A percentile compares a stretch with the other conserved stretches of the same genome.
These are phyloP conservation scores for Mycena vulgaris DNA, from an alignment of 768 basidiomycete genomes.

Conservation along the genomic window DNA sequence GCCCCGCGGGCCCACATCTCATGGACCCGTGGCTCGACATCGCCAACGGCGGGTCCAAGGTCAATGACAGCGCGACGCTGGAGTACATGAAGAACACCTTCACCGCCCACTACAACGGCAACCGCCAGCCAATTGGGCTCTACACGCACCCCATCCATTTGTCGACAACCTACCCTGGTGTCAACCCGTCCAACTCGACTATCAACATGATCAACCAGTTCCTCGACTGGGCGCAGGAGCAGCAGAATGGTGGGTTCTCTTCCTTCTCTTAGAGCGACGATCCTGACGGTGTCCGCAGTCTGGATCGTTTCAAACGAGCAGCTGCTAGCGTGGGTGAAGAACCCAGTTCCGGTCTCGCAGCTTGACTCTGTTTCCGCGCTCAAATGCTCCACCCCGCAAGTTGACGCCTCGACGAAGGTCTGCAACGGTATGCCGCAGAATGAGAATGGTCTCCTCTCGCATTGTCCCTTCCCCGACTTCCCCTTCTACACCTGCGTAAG, in stretches of 20 bases:
- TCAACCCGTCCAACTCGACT: slow-evolving; percentile 63
- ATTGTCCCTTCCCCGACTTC: slow-evolving; percentile 80
- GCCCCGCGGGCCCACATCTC: slow-evolving; percentile 71
- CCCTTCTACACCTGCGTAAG: slow-evolving; percentile 84
- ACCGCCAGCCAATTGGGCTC: slow-evolving; percentile 84
- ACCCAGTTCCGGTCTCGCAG: slow-evolving; percentile 77
- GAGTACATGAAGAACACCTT: slow-evolving; percentile 84
- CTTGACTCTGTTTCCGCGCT: slow-evolving; percentile 68
- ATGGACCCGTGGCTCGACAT: slow-evolving; percentile 88
- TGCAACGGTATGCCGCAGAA: slow-evolving; percentile 85
- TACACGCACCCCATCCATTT: slow-evolving; percentile 86
- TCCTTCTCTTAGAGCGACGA: not conserved
- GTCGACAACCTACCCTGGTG: slow-evolving; percentile 71
- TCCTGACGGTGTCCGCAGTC: slow-evolving; percentile 52
- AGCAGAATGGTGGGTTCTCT: slow-evolving; percentile 67
- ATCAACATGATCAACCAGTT: slow-evolving; percentile 85
- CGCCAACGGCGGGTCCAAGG: slow-evolving; percentile 64
- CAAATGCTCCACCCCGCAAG: slow-evolving; percentile 75
- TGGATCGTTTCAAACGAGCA: slow-evolving; percentile 84
- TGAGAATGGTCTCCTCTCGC: slow-evolving; percentile 71
- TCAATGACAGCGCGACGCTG: slow-evolving; percentile 75
- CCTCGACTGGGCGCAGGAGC: slow-evolving; percentile 85
- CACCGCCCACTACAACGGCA: slow-evolving; percentile 79
- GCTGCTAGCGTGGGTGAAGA: slow-evolving; percentile 79
- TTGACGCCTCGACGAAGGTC: slow-evolving; percentile 68